Evolutionary conservation across 2,329 filamentous ascomycete species (phyloP).

Genomic region (Hymenoscyphus infarciens): DNA sequence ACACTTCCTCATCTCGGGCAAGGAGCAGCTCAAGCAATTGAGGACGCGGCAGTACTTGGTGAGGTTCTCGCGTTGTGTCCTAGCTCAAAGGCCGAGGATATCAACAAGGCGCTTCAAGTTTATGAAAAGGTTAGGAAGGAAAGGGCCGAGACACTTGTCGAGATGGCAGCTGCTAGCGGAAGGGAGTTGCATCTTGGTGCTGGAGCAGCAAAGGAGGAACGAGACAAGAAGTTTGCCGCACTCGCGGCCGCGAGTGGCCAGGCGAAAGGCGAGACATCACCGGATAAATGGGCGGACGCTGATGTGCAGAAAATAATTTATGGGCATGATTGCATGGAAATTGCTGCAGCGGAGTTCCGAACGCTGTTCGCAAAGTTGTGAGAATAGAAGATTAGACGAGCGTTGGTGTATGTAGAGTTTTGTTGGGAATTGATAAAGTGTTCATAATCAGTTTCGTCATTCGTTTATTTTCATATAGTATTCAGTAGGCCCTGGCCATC

Average conservation of each 20-base stretch:
- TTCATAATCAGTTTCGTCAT: background rate
- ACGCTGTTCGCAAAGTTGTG: constrained; percentile 25
- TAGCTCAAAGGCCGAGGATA: constrained; percentile 36
- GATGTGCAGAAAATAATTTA: constrained; percentile 67
- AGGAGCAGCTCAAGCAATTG: constrained; percentile 65
- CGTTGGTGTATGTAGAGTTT: background rate
- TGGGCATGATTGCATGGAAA: constrained; percentile 56
- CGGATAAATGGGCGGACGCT: constrained; percentile 68
- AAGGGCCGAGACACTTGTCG: constrained; percentile 50
- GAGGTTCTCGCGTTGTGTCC: constrained; percentile 46
- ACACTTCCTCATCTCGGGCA: constrained; percentile 65
- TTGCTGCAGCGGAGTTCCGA: constrained; percentile 51
- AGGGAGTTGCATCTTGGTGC: constrained; percentile 56
- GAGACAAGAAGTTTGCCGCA: constrained; percentile 53
- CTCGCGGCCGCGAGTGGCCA: constrained; percentile 37
- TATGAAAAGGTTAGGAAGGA: constrained; percentile 57
- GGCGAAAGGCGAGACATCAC: constrained; percentile 44
- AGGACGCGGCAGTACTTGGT: constrained; percentile 60
- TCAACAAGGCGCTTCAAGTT: constrained; percentile 49
- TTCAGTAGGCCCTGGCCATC: background rate
- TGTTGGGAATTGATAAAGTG: background rate
- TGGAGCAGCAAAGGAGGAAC: constrained; percentile 55
- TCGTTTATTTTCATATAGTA: background rate
- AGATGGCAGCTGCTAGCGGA: constrained; percentile 48
- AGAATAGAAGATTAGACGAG: background rate